Evolutionary conservation across 345 rosid species (phyloP), one percentile per base, ranked within the genome.

Genomic region (Acer saccharum): DNA sequence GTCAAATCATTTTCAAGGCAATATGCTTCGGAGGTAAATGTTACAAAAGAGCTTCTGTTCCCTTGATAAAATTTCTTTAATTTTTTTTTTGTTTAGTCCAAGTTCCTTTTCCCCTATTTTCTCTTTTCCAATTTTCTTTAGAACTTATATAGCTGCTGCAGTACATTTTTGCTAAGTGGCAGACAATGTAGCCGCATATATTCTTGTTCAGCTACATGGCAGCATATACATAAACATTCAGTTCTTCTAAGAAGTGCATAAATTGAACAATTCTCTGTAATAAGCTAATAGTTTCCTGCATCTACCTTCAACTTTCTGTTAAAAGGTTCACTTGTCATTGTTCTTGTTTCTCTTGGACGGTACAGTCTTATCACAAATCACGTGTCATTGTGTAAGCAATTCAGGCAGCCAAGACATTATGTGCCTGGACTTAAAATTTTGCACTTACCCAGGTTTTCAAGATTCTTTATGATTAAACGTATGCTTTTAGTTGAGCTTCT

Each of bases 1-100:
- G 90, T 94, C 68, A 92, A 91, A 77, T 91, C 98, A 20, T 88
- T 96, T 76, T 87, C 99, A 50, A 90, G 99, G 81, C 97, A 96
- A 79, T 94, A 92, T 79, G 97, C 98, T 11, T 85, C 88, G 17
- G 98, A 96, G 98, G 98, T 96, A 83, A 83, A 67, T 58, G 13
- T 71, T 25, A n/a, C 52, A 23, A 23, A 12, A 13, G 46, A 62
- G 55, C 41, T 68, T 46, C 25, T 32, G 32, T 35, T 3, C 32
- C 10, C 29, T 17, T 23, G 1, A n/a, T 41, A 25, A 55, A 69
- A 13, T 13, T 32, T 32, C 8, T 65, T 10, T 39, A 2, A 23
- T 68, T 23, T n/a, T 68, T 23, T n/a, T 20, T 7, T 43, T 41
- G 61, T 16, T 25, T 29, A 43, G 11, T 70, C 21, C 18, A 14